Conservation (phyloP, 2,329 filamentous ascomycete species). For the Pezicula radicicola region DNA sequence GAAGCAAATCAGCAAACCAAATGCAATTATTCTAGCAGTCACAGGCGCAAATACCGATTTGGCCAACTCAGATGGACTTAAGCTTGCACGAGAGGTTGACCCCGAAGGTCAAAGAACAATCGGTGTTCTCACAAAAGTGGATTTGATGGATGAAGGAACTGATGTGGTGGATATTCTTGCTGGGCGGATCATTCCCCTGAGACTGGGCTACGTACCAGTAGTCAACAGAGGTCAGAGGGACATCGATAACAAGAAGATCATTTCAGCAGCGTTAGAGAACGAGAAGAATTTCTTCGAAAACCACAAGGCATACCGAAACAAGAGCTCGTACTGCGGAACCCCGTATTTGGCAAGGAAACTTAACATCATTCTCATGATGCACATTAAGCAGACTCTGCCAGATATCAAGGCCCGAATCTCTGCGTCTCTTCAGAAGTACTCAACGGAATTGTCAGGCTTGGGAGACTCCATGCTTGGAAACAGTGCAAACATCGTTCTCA, state of each 20-base stretch:
- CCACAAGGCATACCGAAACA: constrained; percentile 98
- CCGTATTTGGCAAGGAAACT: constrained; percentile 95
- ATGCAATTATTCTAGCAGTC: constrained; percentile 95
- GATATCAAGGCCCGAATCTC: constrained; percentile 97
- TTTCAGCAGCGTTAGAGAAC: constrained; percentile 83
- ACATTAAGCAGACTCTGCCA: constrained; percentile 98
- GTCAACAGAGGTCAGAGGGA: constrained; percentile 97
- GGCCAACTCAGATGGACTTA: constrained; percentile 96
- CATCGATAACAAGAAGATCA: constrained; percentile 97
- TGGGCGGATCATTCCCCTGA: constrained; percentile 91
- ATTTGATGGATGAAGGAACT: constrained; percentile 97
- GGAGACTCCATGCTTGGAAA: constrained; percentile 96
- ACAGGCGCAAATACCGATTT: constrained; percentile 96
- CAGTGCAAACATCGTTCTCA: constrained; percentile 92
- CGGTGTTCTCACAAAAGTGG: constrained; percentile 96
- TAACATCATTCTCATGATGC: constrained; percentile 99
- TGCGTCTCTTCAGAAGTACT: constrained; percentile 92
- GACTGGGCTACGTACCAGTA: constrained; percentile 93
- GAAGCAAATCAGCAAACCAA: constrained; percentile 97
- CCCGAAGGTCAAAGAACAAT: constrained; percentile 97
- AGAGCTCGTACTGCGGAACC: constrained; percentile 97
- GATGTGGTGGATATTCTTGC: constrained; percentile 98
- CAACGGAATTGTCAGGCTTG: constrained; percentile 73
- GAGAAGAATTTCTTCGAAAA: constrained; percentile 98
- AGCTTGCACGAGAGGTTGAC: constrained; percentile 94